A percentile compares a stretch with the other conserved stretches of the same genome.
Evolutionary conservation across 148 eudicot genomes (phyloP).

Genomic region (Fagopyrum tataricum): DNA sequence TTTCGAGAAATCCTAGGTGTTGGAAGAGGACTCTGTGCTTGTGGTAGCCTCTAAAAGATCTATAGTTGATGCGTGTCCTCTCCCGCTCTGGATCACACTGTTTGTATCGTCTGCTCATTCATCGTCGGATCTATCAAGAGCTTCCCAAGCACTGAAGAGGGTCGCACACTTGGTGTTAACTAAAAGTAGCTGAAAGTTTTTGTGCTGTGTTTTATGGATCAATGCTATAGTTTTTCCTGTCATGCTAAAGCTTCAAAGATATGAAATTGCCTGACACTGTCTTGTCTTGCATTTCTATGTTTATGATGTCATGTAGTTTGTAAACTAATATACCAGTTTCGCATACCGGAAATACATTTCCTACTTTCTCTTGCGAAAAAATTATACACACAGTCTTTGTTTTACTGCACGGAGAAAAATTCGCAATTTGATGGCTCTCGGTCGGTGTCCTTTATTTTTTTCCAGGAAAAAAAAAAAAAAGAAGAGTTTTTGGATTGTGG

Average conservation of each 20-base stretch:
- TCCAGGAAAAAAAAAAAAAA: too few relatives aligned
- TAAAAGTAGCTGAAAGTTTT: too few relatives aligned
- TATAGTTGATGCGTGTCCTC: conserved; percentile 57
- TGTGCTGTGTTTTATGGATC: not conserved
- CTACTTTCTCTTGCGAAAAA: too few relatives aligned
- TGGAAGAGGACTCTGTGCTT: conserved; percentile 61
- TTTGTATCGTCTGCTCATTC: conserved; percentile 81
- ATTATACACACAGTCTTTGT: too few relatives aligned
- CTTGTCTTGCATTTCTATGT: not conserved
- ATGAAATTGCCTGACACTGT: not conserved
- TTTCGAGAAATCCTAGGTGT: conserved; percentile 27
- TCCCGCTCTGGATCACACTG: conserved; percentile 63
- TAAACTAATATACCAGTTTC: not conserved
- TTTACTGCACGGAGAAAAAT: too few relatives aligned
- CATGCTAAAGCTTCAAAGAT: not conserved
- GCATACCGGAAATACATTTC: not conserved
- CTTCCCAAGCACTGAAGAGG: conserved; percentile 48
- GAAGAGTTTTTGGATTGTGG: too few relatives aligned
- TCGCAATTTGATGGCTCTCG: too few relatives aligned
- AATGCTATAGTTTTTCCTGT: not conserved
- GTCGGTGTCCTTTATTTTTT: too few relatives aligned
- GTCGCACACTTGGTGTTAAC: not conserved
- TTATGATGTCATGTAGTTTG: too few relatives aligned
- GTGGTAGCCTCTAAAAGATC: conserved; percentile 69
- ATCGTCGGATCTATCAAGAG: conserved; percentile 58